Percentiles rank a stretch among this genome's conserved stretches.
These are phyloP conservation scores for Hansenula anomala DNA, from an alignment of 1,139 yeast genomes.

Conservation along the genomic window DNA sequence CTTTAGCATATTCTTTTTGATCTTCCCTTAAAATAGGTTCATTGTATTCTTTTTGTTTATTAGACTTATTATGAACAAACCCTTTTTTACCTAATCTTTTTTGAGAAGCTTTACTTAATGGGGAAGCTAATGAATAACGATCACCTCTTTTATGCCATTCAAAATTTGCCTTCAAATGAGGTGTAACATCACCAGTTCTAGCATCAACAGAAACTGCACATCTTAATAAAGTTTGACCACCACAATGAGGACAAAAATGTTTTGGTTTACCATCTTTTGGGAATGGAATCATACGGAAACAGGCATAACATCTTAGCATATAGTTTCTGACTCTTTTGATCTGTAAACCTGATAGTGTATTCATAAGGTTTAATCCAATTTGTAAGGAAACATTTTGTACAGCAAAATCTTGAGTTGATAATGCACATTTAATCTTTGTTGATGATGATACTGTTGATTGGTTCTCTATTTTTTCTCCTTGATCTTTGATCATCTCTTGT, in stretches of 20 bases:
- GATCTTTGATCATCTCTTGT: slow-evolving; percentile 64
- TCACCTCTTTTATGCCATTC: slow-evolving; percentile 94
- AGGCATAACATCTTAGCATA: slow-evolving; percentile 96
- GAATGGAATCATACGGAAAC: slow-evolving; percentile 76
- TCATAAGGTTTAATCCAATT: slow-evolving; percentile 81
- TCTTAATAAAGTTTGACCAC: slow-evolving; percentile 83
- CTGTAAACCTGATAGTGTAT: slow-evolving; percentile 77
- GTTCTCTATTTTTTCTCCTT: slow-evolving; percentile 42
- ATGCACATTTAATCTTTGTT: slow-evolving; percentile 59
- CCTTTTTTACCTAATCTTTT: slow-evolving; percentile 70
- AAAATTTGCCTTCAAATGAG: slow-evolving; percentile 88
- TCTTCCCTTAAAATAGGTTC: slow-evolving; percentile 77
- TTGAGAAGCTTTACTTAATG: slow-evolving; percentile 59
- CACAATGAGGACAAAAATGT: slow-evolving; percentile 89
- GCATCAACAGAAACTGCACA: slow-evolving; percentile 87
- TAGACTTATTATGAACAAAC: slow-evolving; percentile 59
- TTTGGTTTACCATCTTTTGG: slow-evolving; percentile 72
- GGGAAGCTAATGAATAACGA: slow-evolving; percentile 70
- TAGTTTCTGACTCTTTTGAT: slow-evolving; percentile 84
- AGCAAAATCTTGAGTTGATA: slow-evolving; percentile 96
- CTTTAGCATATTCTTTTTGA: slow-evolving; percentile 88
- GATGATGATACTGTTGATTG: slow-evolving; percentile 22
- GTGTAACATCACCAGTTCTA: slow-evolving; percentile 74
- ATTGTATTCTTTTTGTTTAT: slow-evolving; percentile 49
- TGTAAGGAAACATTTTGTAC: slow-evolving; percentile 94